Percentiles rank a stretch among this genome's conserved stretches.
phyloP scores from a whole-genome alignment of 2,329 filamentous ascomycete genomes.

The Venturia oleaginea region DNA sequence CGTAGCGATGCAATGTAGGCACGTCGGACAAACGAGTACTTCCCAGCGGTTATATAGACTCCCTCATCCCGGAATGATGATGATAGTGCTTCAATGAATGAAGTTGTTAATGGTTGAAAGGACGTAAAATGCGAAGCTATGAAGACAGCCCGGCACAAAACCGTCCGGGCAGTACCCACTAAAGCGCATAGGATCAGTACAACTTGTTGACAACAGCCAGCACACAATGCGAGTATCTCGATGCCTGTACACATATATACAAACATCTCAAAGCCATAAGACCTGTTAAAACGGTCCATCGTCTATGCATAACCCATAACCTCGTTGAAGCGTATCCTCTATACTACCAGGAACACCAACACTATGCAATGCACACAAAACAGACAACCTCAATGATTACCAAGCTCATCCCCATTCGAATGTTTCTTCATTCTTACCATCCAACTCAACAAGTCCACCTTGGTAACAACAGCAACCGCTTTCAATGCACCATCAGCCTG shows the following conservation, averaged over 20 bases:
- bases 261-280: neutral
- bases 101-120: neutral
- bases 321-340: neutral
- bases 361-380: neutral
- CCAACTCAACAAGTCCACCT: slow-evolving; percentile 91
- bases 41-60: too few species aligned
- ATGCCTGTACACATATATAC: neutral
- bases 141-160: neutral
- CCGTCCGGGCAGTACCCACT: neutral
- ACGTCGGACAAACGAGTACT: too few species aligned
- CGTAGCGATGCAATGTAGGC: too few species aligned
- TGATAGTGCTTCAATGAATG: neutral
- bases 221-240: neutral
- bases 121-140: neutral
- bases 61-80: too few species aligned
- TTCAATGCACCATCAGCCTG: slow-evolving; percentile 53
- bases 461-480: slow-evolving; percentile 85
- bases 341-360: neutral
- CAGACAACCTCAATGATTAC: neutral
- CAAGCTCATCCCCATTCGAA: neutral
- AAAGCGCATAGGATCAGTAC: neutral
- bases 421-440: slow-evolving; percentile 58
- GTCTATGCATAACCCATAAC: neutral
- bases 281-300: neutral
- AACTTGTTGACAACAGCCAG: neutral